Base-by-base conservation (phyloP, 495 filamentous ascomycete species). In the Lentithecium fluviatile region DNA sequence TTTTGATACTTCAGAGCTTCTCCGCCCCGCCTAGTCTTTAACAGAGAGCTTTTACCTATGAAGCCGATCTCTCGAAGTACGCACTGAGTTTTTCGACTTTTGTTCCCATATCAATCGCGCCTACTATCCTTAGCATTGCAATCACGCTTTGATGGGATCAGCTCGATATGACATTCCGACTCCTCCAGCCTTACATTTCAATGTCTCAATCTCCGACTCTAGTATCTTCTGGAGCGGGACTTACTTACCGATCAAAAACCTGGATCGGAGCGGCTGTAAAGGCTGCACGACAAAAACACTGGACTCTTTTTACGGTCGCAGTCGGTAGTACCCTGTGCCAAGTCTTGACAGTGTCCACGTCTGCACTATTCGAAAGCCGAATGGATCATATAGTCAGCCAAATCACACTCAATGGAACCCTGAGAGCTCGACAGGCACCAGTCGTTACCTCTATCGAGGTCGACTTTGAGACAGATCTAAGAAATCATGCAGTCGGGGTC, bases 71-170 rank as follows among this genome's bases (percentile, higher is more conserved):
- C 19, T 24, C 40, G 15, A 6, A 34, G 7, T 42, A 46, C 13
- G 43, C 11, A 10, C 15, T 5, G 6, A 5, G n/a, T 11, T 6
- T 36, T n/a, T 46, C 43, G 5, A 29, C 53, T n/a, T n/a, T 46
- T 21, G 53, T 42, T 15, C 53, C 53, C 6, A 20, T n/a, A 6
- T 57, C 53, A 6, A 57, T 57, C 25, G 24, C 43, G 8, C 53
- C 53, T 8, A 57, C 53, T 5, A 19, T 57, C 6, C 34, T 57
- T 13, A 37, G 34, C 11, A 24, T 57, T 13, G 38, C n/a, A 2
- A 36, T 57, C 17, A 42, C 40, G 6, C 40, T 57, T 46, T 57
- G 53, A 42, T 57, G 53, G 53, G 43, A 48, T 29, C 13, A 36
- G 4, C 10, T 57, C 3, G 40, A 57, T 13, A 34, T 45, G 38